A percentile compares a stretch with the other conserved stretches of the same genome.
These are phyloP conservation scores for Trypanosoma theileri DNA, from an alignment of 208 protist genomes.

Conservation along the genomic window DNA sequence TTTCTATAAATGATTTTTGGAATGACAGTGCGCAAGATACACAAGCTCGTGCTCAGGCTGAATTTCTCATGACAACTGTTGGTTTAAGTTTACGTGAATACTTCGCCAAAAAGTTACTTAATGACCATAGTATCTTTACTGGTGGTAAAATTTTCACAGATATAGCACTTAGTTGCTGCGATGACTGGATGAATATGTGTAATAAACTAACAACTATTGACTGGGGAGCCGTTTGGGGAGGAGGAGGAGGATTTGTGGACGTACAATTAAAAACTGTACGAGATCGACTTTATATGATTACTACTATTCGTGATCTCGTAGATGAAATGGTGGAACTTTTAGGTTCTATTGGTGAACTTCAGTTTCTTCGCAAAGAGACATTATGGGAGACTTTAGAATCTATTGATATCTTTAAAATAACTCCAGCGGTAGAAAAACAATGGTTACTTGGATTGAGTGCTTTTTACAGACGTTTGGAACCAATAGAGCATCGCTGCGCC, in stretches of 20 bases:
- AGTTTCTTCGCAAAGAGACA: constrained; percentile 53
- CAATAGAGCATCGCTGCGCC: constrained; percentile 83
- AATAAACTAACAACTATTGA: constrained; percentile 79
- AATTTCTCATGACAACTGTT: constrained; percentile 82
- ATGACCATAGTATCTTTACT: constrained; percentile 54
- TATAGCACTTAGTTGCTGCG: constrained; percentile 61
- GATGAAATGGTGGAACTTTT: constrained; percentile 80
- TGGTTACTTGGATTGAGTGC: constrained; percentile 64
- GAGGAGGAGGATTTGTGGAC: constrained; percentile 52
- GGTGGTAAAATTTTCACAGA: constrained; percentile 55
- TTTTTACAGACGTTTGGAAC: constrained; percentile 84
- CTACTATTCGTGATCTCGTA: constrained; percentile 60
- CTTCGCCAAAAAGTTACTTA: constrained; percentile 44
- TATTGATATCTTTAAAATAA: constrained; percentile 70
- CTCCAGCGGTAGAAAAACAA: constrained; percentile 47
- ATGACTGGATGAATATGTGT: constrained; percentile 79
- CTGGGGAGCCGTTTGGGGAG: constrained; percentile 66
- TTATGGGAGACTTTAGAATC: constrained; percentile 80
- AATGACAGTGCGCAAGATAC: constrained; percentile 80
- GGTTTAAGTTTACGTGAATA: constrained; percentile 69
- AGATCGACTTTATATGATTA: constrained; percentile 52
- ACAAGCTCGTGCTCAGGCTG: constrained; percentile 56
- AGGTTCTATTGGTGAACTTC: constrained; percentile 38
- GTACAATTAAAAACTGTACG: constrained; percentile 45
- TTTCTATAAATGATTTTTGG: constrained; percentile 85